Percentiles rank a stretch among this genome's conserved stretches.
Evolutionary conservation across 139 green algal species (phyloP).

Genomic region (Micractinium conductrix): DNA sequence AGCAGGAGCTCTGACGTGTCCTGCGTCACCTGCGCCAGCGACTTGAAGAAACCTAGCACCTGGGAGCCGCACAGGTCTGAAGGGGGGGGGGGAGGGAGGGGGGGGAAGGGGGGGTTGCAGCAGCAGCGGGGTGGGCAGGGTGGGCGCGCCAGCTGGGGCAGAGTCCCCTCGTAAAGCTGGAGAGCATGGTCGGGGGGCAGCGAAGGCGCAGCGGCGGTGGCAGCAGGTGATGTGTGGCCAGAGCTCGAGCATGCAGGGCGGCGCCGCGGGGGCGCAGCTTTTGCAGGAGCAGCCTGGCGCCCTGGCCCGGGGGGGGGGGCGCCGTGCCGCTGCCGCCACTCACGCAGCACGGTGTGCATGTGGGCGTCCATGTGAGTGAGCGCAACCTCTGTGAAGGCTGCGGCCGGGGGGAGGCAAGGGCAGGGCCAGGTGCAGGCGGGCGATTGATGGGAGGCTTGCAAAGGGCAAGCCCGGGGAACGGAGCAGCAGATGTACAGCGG

Average conservation of each 20-base stretch:
- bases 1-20: constrained; percentile 39
- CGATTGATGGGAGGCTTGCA: too few relatives aligned
- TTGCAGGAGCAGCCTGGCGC: neutral
- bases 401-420: too few relatives aligned
- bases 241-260: neutral
- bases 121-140: neutral
- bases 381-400: constrained; percentile 7
- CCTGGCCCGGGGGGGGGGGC: neutral
- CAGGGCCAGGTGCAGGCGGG: too few relatives aligned
- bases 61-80: constrained; percentile 19
- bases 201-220: neutral
- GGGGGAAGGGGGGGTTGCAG: neutral
- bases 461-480: too few relatives aligned
- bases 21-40: constrained; percentile 10
- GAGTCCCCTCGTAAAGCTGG: too few relatives aligned
- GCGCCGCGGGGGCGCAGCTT: too few relatives aligned
- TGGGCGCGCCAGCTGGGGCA: too few relatives aligned
- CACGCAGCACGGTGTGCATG: neutral
- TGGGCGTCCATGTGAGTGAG: neutral
- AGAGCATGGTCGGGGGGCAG: neutral
- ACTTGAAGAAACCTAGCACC: constrained; percentile 1
- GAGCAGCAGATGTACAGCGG: too few relatives aligned
- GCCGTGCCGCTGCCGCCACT: neutral
- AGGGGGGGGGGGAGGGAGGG: too few relatives aligned
- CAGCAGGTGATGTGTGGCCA: too few relatives aligned